These are phyloP conservation scores for Dacryopinax primogenitus DNA, from an alignment of 768 basidiomycete genomes.

Conservation along the genomic window DNA sequence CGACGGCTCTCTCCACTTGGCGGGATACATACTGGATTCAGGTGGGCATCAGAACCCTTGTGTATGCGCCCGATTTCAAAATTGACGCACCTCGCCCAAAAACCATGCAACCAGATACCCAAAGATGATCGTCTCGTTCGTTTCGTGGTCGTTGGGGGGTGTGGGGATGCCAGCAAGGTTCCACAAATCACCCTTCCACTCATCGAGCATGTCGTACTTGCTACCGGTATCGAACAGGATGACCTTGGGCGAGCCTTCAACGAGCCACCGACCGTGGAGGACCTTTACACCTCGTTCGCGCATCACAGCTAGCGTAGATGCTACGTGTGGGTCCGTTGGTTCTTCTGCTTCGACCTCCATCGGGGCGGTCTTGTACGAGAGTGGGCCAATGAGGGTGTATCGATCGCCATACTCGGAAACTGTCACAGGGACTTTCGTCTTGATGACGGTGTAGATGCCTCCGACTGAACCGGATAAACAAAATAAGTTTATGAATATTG, in stretches of 20 bases:
- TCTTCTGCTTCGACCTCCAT: constrained; percentile 97
- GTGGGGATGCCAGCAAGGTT: constrained; percentile 95
- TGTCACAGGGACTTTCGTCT: constrained; percentile 98
- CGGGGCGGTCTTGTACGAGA: constrained; percentile 94
- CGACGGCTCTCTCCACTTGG: constrained; percentile 67
- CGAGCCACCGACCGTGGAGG: constrained; percentile 94
- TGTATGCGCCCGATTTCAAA: constrained; percentile 19
- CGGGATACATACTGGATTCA: constrained; percentile 56
- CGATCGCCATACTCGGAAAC: constrained; percentile 90
- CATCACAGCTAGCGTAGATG: constrained; percentile 68
- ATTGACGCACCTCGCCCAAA: constrained; percentile 72
- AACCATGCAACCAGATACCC: constrained; percentile 99
- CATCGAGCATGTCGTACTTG: constrained; percentile 76
- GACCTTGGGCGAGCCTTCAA: constrained; percentile 91
- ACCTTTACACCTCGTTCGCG: constrained; percentile 80
- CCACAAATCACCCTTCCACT: constrained; percentile 99
- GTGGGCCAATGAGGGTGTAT: constrained; percentile 93
- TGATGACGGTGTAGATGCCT: constrained; percentile 98
- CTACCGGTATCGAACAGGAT: constrained; percentile 92
- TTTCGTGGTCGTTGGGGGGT: constrained; percentile 92
- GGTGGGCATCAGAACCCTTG: constrained; percentile 11
- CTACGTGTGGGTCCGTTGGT: constrained; percentile 66
- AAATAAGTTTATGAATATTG: constrained; percentile 14
- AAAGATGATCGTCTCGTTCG: constrained; percentile 95
- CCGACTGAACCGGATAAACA: constrained; percentile 42